Percentiles rank a stretch among this genome's conserved stretches.
Conservation (phyloP, 2,329 filamentous ascomycete species). For the Aspergillus thermomutatus region DNA sequence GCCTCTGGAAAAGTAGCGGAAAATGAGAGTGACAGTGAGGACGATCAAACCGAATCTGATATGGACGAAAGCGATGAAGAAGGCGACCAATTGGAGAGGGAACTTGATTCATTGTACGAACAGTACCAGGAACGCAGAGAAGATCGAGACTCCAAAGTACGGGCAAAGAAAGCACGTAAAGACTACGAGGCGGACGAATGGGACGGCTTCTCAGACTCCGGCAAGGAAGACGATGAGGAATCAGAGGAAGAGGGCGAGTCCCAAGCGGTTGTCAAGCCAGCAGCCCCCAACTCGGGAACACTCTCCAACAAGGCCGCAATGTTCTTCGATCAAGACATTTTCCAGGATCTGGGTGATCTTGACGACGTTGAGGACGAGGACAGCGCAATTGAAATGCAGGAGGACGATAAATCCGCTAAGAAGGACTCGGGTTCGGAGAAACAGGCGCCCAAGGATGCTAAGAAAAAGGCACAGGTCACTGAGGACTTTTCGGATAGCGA, state of each 20-base stretch:
- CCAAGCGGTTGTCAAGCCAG: conserved; percentile 28
- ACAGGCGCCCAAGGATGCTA: conserved; percentile 21
- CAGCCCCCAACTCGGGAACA: conserved; percentile 39
- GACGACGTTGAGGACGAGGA: conserved; percentile 55
- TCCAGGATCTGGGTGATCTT: conserved; percentile 73
- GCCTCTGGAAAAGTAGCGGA: conserved; percentile 74
- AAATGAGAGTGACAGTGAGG: conserved; percentile 58
- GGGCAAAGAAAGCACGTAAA: conserved; percentile 82
- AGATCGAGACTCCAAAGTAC: conserved; percentile 77
- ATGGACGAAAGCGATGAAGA: conserved; percentile 69
- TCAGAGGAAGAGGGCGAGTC: conserved; percentile 57
- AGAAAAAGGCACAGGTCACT: conserved; percentile 21
- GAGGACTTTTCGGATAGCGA: conserved; percentile 38
- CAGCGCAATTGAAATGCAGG: conserved; percentile 35
- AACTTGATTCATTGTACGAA: conserved; percentile 85
- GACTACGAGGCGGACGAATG: conserved; percentile 84
- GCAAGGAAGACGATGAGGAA: conserved; percentile 51
- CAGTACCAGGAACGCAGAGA: conserved; percentile 78
- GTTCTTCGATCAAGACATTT: conserved; percentile 95
- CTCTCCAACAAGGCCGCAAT: conserved; percentile 81
- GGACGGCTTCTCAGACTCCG: conserved; percentile 76
- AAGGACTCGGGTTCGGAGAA: conserved; percentile 21
- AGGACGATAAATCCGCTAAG: conserved; percentile 20
- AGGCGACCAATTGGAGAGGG: conserved; percentile 74
- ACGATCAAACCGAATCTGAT: conserved; percentile 55